These are phyloP conservation scores for Herpotrichia juniperi DNA, from an alignment of 2,329 filamentous ascomycete species.

Conservation along the genomic window DNA sequence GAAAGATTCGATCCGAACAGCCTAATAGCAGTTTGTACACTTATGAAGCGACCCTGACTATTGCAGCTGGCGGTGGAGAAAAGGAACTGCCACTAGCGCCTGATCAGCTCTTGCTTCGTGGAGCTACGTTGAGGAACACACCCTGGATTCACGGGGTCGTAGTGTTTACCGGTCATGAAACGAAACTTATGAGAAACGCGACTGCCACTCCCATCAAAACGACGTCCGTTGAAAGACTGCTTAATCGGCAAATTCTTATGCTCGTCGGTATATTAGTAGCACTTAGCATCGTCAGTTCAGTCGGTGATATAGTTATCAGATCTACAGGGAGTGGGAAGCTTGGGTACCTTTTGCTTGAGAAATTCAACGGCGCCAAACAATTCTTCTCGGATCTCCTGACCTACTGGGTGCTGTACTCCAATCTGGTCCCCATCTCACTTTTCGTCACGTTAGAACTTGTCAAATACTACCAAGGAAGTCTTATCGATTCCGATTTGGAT, in stretches of 20 bases:
- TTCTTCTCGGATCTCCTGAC: conserved; percentile 96
- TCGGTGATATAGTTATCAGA: conserved; percentile 85
- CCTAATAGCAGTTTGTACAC: conserved; percentile 98
- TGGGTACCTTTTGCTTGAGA: conserved; percentile 70
- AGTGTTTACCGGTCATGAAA: conserved; percentile 97
- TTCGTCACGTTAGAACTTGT: conserved; percentile 98
- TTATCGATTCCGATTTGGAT: conserved; percentile 96
- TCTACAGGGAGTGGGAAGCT: conserved; percentile 67
- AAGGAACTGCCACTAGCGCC: conserved; percentile 89
- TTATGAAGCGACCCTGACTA: conserved; percentile 93
- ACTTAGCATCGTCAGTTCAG: conserved; percentile 87
- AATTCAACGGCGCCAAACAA: conserved; percentile 71
- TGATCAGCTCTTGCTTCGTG: conserved; percentile 90
- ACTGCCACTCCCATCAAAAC: conserved; percentile 97
- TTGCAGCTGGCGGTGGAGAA: conserved; percentile 88
- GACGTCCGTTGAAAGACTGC: conserved; percentile 91
- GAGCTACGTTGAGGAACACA: conserved; percentile 92
- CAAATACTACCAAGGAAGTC: conserved; percentile 96
- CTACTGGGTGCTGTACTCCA: conserved; percentile 98
- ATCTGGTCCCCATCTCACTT: conserved; percentile 93
- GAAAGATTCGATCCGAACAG: conserved; percentile 90
- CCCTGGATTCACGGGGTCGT: conserved; percentile 97
- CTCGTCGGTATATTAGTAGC: conserved; percentile 82
- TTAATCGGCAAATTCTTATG: conserved; percentile 92
- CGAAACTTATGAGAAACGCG: conserved; percentile 98